phyloP scores from a whole-genome alignment of 768 basidiomycete genomes.

The Hericium coralloides region DNA sequence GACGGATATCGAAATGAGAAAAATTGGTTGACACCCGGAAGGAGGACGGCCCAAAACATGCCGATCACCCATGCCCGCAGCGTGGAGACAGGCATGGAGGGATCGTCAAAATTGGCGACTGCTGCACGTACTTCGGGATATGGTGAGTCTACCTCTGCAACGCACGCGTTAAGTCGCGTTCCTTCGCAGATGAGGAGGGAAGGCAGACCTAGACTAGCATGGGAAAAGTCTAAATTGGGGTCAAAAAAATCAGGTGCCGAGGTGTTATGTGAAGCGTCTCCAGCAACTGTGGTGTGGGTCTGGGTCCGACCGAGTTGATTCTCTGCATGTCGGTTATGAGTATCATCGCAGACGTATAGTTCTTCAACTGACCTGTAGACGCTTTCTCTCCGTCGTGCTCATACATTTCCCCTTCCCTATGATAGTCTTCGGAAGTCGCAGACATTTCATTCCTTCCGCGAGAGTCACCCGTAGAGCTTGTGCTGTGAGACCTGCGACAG shows the following conservation, averaged over 20 bases:
- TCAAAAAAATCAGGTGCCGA: conserved; percentile 1
- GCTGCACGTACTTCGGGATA: conserved; percentile 33
- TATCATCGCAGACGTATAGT: too few species aligned
- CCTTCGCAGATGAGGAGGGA: neutral
- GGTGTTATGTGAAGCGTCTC: neutral
- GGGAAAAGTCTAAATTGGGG: neutral
- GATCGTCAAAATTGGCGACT: conserved; percentile 60
- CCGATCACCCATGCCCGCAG: conserved; percentile 36
- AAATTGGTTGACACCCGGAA: conserved; percentile 61
- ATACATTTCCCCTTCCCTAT: neutral
- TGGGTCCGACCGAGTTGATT: neutral
- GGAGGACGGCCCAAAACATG: conserved; percentile 41
- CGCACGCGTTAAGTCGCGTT: neutral
- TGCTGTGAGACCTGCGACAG: too few species aligned
- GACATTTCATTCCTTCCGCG: conserved; percentile 4
- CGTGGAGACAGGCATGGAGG: conserved; percentile 46
- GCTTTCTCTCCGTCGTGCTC: neutral
- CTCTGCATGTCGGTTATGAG: neutral
- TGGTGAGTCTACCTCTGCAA: conserved; percentile 19
- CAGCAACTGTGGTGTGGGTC: neutral
- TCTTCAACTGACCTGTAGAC: neutral
- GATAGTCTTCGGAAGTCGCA: neutral
- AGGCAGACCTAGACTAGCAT: neutral
- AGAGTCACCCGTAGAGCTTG: neutral
- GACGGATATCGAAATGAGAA: conserved; percentile 29